A percentile compares a stretch with the other conserved stretches of the same genome.
Evolutionary conservation across 176 grass and related monocot species (phyloP).

Genomic region (Oryza nivara): DNA sequence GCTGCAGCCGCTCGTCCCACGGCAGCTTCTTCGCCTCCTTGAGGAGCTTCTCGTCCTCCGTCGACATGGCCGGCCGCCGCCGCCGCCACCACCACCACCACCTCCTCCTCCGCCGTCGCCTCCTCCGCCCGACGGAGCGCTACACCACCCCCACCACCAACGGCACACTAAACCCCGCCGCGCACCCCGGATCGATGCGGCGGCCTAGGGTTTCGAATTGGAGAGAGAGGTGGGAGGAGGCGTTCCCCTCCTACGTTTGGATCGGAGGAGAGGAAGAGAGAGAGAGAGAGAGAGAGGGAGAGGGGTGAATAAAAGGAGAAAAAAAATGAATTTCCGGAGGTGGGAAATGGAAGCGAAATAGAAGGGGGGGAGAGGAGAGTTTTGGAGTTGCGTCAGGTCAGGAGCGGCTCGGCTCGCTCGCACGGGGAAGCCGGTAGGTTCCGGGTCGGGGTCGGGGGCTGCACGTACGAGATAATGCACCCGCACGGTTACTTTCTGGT

Average conservation of each 20-base stretch:
- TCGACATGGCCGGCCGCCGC: constrained; percentile 68
- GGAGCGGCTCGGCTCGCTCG: constrained; percentile 38
- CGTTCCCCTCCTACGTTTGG: constrained; percentile 21
- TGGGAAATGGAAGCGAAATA: constrained; percentile 50
- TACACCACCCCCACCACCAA: background rate
- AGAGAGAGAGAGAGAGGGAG: background rate
- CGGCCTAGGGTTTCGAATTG: constrained; percentile 60
- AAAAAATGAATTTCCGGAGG: constrained; percentile 26
- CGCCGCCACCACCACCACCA: constrained; percentile 3
- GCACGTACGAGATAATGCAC: background rate
- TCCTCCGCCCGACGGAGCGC: constrained; percentile 15
- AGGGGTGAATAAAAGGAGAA: constrained; percentile 45
- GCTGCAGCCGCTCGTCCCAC: constrained; percentile 94
- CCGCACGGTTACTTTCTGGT: constrained; percentile 5
- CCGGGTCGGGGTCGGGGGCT: constrained; percentile 50
- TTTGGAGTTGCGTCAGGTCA: constrained; percentile 31
- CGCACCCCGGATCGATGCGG: constrained; percentile 26
- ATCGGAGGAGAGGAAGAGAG: constrained; percentile 22
- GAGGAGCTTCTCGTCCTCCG: constrained; percentile 99
- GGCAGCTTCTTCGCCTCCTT: constrained; percentile 98
- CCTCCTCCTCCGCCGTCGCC: background rate
- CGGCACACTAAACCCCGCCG: constrained; percentile 12
- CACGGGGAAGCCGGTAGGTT: constrained; percentile 55
- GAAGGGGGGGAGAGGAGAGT: constrained; percentile 16
- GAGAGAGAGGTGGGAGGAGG: background rate